Evolutionary conservation across 208 protist species (phyloP).

Genomic region (Acanthamoeba polyphaga): DNA sequence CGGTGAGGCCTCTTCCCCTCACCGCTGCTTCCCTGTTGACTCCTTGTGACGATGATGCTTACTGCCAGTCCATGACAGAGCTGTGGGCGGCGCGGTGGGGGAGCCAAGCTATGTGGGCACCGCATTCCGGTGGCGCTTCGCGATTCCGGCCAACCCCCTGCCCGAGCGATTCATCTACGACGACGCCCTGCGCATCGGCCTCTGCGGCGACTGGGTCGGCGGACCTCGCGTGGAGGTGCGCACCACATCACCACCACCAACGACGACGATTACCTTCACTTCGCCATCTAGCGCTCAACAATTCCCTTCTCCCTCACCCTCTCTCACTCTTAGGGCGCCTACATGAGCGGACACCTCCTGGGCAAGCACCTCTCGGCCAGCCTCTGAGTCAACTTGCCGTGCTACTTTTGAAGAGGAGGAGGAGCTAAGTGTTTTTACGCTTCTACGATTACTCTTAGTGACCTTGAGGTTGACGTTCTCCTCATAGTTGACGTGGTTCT

Average conservation of each 20-base stretch:
- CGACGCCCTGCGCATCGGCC: neutral
- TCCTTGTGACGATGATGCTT: neutral
- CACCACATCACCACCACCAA: neutral
- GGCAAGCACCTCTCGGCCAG: neutral
- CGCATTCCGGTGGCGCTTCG: conserved; percentile 17
- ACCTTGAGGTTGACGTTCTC: conserved; percentile 2
- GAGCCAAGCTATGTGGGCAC: conserved; percentile 10
- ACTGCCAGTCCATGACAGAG: neutral
- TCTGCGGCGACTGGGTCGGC: conserved; percentile 23
- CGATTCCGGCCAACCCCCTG: neutral
- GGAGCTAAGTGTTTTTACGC: too few species aligned
- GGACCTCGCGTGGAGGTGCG: conserved; percentile 11
- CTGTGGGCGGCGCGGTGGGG: neutral
- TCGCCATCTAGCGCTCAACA: too few species aligned
- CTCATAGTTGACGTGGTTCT: neutral
- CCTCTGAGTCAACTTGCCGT: too few species aligned
- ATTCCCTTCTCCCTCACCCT: neutral
- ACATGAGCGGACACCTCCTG: conserved; percentile 31
- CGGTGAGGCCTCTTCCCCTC: neutral
- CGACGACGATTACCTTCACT: too few species aligned
- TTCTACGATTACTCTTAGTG: too few species aligned
- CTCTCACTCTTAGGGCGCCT: neutral
- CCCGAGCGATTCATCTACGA: conserved; percentile 35
- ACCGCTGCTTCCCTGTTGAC: neutral
- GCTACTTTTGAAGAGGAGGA: too few species aligned